These are phyloP conservation scores for Puccinia triticina DNA, from an alignment of 1,284 basidiomycete species.

Conservation along the genomic window DNA sequence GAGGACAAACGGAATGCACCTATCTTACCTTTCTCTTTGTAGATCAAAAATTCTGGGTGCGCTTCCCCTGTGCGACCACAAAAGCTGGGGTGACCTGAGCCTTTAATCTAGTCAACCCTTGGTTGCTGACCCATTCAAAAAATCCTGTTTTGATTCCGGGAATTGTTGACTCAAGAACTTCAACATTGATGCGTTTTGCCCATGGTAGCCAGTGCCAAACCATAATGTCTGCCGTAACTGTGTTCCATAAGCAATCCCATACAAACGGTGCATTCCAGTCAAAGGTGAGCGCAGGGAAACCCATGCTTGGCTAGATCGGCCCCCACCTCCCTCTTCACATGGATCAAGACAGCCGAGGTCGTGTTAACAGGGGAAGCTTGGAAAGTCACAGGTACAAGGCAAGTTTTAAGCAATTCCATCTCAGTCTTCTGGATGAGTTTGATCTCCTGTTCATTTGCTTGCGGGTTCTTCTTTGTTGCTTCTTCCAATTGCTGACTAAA, in stretches of 20 bases:
- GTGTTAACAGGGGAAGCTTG: neutral
- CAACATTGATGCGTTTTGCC: neutral
- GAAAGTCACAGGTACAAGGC: neutral
- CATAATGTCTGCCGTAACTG: neutral
- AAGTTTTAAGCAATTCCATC: neutral
- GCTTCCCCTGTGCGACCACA: neutral
- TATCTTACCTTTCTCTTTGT: slow-evolving; percentile 25
- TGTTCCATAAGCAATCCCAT: neutral
- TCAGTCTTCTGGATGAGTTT: neutral
- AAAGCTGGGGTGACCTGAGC: neutral
- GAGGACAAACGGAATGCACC: neutral
- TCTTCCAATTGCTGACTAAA: neutral
- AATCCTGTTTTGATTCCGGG: slow-evolving; percentile 2
- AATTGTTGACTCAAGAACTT: neutral
- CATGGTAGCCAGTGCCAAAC: neutral
- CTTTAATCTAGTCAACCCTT: neutral
- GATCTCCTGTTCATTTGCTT: slow-evolving; percentile 5
- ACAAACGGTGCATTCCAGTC: neutral
- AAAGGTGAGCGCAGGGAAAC: neutral
- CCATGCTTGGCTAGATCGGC: neutral
- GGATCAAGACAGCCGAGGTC: neutral
- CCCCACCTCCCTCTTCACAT: slow-evolving; percentile 15
- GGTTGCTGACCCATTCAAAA: slow-evolving; percentile 13
- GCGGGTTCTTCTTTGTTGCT: neutral
- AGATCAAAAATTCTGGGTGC: neutral